phyloP scores from a whole-genome alignment of 345 rosid species.

The Reutealis trisperma region DNA sequence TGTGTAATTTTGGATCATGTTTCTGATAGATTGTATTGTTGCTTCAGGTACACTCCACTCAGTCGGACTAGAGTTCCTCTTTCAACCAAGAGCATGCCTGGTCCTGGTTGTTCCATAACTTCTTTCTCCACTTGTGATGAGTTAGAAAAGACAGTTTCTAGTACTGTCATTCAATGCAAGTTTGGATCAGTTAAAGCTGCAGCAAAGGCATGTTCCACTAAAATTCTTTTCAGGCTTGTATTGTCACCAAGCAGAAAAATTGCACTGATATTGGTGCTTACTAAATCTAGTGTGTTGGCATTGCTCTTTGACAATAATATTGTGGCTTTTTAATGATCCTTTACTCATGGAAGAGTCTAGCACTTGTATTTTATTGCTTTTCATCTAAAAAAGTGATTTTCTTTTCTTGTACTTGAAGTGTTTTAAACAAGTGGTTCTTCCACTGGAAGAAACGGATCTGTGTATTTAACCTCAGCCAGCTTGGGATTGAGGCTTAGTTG shows the following conservation, averaged over 20 bases:
- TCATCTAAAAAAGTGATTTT: not conserved
- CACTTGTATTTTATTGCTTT: not conserved
- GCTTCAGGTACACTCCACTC: slow-evolving; percentile 79
- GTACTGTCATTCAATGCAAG: slow-evolving; percentile 62
- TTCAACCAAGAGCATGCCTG: slow-evolving; percentile 35
- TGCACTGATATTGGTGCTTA: not conserved
- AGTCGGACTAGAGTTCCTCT: slow-evolving; percentile 45
- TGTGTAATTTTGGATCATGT: not conserved
- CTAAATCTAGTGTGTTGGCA: not conserved
- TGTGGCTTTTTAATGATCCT: no score
- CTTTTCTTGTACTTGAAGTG: no score
- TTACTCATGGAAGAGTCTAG: not conserved
- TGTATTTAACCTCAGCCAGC: no score
- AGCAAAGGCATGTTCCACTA: slow-evolving; percentile 59
- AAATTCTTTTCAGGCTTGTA: not conserved
- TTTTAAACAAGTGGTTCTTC: not conserved
- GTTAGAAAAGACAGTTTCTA: slow-evolving; percentile 58
- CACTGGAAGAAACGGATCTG: not conserved
- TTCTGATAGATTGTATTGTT: slow-evolving; percentile 27
- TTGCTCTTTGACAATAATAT: not conserved
- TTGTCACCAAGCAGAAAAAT: not conserved
- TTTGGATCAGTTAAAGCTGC: slow-evolving; percentile 70
- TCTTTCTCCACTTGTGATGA: slow-evolving; percentile 53
- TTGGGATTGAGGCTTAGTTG: no score
- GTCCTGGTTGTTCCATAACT: slow-evolving; percentile 55